Percentiles rank a stretch among this genome's conserved stretches.
Conservation (phyloP, 2,329 filamentous ascomycete species). For the Dendrostoma leiphaemia region DNA sequence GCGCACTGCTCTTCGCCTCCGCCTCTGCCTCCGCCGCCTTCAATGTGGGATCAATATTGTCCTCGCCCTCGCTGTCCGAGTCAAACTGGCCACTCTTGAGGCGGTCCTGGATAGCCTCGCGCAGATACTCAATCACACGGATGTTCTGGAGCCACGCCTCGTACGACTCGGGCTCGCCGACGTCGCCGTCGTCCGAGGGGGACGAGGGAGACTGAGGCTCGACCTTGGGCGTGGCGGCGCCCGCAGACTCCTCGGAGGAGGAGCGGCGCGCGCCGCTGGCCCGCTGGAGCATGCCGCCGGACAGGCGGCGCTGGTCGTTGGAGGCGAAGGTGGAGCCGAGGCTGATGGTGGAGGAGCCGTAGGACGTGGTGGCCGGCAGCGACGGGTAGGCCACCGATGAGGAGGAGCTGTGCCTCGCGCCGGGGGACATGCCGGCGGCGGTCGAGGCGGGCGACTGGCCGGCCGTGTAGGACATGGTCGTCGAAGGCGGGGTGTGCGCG, state of each 20-base stretch:
- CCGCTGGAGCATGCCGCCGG: slow-evolving; percentile 65
- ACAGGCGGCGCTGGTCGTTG: slow-evolving; percentile 59
- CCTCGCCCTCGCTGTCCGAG: slow-evolving; percentile 27
- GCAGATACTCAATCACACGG: slow-evolving; percentile 61
- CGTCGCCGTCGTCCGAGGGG: slow-evolving; percentile 55
- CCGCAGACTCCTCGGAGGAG: slow-evolving; percentile 33
- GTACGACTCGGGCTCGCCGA: slow-evolving; percentile 58
- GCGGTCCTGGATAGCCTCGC: slow-evolving; percentile 55
- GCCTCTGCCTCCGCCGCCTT: neutral
- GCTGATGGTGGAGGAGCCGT: slow-evolving; percentile 65
- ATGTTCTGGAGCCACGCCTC: slow-evolving; percentile 67
- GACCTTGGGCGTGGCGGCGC: slow-evolving; percentile 43
- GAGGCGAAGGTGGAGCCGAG: slow-evolving; percentile 66
- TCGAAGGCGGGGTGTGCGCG: slow-evolving; percentile 73
- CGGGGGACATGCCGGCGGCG: slow-evolving; percentile 66
- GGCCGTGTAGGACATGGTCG: slow-evolving; percentile 73
- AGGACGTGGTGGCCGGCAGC: slow-evolving; percentile 70
- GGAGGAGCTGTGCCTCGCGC: slow-evolving; percentile 59
- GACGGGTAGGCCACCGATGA: slow-evolving; percentile 71
- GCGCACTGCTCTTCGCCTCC: slow-evolving; percentile 32
- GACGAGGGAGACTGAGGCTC: slow-evolving; percentile 48
- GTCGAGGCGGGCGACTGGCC: slow-evolving; percentile 74
- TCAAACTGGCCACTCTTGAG: slow-evolving; percentile 57
- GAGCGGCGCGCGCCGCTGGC: slow-evolving; percentile 45
- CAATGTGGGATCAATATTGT: slow-evolving; percentile 31